Conservation (phyloP, 1,284 basidiomycete species). For the Hypsizygus ulmarius region DNA sequence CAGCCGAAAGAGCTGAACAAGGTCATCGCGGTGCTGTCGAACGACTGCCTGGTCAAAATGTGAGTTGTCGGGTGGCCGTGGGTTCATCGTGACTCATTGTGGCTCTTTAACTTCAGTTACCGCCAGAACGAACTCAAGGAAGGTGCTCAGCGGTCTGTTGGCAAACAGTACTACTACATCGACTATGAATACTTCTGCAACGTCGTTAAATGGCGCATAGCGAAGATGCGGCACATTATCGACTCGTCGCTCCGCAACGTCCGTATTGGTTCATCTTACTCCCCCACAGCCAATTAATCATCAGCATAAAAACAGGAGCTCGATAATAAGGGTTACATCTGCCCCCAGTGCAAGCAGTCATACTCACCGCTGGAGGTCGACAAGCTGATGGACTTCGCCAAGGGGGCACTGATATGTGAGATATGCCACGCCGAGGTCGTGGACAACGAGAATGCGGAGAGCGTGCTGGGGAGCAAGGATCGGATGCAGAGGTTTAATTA, state of each 20-base stretch:
- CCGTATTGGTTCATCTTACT: conserved; percentile 22
- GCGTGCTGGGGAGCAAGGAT: conserved; percentile 82
- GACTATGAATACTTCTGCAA: conserved; percentile 95
- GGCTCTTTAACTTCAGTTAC: conserved; percentile 44
- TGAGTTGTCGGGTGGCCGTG: conserved; percentile 28
- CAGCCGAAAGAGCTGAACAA: conserved; percentile 94
- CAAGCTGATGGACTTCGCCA: conserved; percentile 70
- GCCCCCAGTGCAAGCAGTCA: conserved; percentile 82
- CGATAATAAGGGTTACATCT: conserved; percentile 95
- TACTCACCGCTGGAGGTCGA: conserved; percentile 89
- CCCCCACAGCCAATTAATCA: conserved; percentile 1
- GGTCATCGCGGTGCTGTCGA: conserved; percentile 82
- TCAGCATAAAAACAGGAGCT: conserved; percentile 62
- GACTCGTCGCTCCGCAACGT: conserved; percentile 87
- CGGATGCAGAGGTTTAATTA: conserved; percentile 94
- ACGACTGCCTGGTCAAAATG: conserved; percentile 84
- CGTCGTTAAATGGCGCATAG: conserved; percentile 96
- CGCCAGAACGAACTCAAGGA: conserved; percentile 86
- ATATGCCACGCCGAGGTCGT: conserved; percentile 78
- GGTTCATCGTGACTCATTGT: conserved; percentile 9
- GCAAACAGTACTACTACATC: conserved; percentile 93
- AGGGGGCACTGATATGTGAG: conserved; percentile 71
- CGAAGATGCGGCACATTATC: conserved; percentile 90
- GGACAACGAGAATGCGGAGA: conserved; percentile 91
- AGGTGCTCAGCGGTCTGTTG: conserved; percentile 76